Conservation (phyloP, 2,329 filamentous ascomycete genomes). For the Alternaria hordeiaustralica region DNA sequence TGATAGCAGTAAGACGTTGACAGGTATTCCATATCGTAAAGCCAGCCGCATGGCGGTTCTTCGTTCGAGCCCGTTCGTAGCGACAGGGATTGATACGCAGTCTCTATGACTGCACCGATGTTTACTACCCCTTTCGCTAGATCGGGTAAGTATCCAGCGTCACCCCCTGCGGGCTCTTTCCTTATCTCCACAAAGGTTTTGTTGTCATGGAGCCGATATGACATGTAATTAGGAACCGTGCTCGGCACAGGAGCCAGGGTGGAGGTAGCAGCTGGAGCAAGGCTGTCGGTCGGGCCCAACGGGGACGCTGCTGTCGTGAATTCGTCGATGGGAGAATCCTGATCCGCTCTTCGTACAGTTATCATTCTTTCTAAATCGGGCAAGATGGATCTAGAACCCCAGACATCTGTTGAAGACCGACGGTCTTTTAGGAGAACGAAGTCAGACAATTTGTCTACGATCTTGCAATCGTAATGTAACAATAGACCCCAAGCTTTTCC, state of each 20-base stretch:
- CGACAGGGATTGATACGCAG: background rate
- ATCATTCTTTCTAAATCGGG: background rate
- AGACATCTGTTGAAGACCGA: background rate
- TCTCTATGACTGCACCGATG: background rate
- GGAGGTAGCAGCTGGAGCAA: too few species aligned
- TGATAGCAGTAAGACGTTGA: background rate
- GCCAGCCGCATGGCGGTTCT: background rate
- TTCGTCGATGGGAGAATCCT: background rate
- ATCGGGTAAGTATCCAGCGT: too few species aligned
- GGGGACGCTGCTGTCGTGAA: background rate
- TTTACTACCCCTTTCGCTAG: too few species aligned
- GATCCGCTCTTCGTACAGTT: background rate
- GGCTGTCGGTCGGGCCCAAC: too few species aligned
- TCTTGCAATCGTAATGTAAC: background rate
- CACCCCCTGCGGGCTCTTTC: too few species aligned
- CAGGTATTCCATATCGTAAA: fast-evolving
- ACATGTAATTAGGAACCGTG: background rate
- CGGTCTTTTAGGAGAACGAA: background rate
- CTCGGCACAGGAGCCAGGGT: too few species aligned
- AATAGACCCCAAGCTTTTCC: background rate
- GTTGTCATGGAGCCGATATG: background rate
- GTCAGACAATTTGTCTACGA: background rate
- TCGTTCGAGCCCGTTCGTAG: background rate
- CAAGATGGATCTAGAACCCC: fast-evolving
- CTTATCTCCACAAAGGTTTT: background rate